Conservation (phyloP, 352 stramenopile genomes). For the Hyaloperonospora arabidopsidis region DNA sequence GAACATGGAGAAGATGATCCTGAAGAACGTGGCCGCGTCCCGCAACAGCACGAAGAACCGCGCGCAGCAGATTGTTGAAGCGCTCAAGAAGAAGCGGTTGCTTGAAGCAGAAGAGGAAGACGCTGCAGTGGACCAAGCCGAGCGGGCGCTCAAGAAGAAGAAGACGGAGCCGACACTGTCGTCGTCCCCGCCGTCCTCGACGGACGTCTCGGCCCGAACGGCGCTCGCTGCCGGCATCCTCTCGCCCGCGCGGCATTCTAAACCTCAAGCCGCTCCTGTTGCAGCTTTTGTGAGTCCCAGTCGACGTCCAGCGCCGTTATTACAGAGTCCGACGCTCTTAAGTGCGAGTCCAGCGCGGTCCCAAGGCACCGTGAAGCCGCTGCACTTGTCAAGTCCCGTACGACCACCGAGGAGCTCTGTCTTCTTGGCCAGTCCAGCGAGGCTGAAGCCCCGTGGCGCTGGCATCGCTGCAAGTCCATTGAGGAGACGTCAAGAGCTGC, state of each 20-base stretch:
- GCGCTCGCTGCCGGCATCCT: constrained; percentile 14
- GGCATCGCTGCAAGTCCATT: constrained; percentile 26
- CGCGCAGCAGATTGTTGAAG: constrained; percentile 60
- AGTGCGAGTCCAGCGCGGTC: constrained; percentile 20
- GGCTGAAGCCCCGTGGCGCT: constrained; percentile 8
- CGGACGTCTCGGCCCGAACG: constrained; percentile 5
- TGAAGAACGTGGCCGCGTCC: constrained; percentile 64
- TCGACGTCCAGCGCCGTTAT: constrained; percentile 10
- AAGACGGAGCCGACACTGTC: constrained; percentile 13
- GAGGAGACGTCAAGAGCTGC: constrained; percentile 23
- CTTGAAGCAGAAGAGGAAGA: constrained; percentile 28
- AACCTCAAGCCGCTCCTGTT: constrained; percentile 1
- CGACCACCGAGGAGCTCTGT: constrained; percentile 14
- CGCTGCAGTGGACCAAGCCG: constrained; percentile 4
- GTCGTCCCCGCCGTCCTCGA: background rate
- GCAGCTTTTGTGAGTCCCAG: constrained; percentile 21
- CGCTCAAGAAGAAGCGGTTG: constrained; percentile 59
- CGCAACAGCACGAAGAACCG: constrained; percentile 64
- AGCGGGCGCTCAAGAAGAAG: constrained; percentile 21
- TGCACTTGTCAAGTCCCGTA: constrained; percentile 31
- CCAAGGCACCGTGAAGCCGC: constrained; percentile 8
- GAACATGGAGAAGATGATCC: constrained; percentile 85
- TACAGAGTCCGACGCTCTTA: constrained; percentile 22
- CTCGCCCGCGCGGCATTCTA: constrained; percentile 20
- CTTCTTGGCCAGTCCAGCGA: constrained; percentile 21